Evolutionary conservation across 768 basidiomycete species (phyloP).

Genomic region (Podaxis sp.): DNA sequence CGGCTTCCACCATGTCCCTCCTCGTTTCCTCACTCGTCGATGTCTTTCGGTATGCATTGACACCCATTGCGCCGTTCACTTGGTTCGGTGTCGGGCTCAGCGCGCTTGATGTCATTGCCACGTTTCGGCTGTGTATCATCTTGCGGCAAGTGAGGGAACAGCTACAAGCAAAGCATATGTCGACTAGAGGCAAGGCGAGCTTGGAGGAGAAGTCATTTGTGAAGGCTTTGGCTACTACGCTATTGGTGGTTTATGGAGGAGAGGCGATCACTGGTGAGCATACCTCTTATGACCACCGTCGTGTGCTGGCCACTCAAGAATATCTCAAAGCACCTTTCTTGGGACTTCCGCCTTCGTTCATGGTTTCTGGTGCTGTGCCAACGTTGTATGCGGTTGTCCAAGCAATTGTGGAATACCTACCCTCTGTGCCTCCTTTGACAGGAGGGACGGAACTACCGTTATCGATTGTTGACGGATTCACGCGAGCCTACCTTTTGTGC

Average conservation of each 20-base stretch:
- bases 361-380: slow-evolving; percentile 69
- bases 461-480: slow-evolving; percentile 73
- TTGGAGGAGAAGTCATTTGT: slow-evolving; percentile 56
- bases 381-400: slow-evolving; percentile 62
- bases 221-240: slow-evolving; percentile 54
- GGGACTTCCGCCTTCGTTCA: slow-evolving; percentile 72
- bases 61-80: slow-evolving; percentile 64
- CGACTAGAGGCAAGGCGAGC: slow-evolving; percentile 33
- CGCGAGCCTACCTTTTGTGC: slow-evolving; percentile 78
- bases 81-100: slow-evolving; percentile 63
- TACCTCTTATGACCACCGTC: background rate
- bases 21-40: slow-evolving; percentile 41
- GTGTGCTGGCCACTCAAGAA: slow-evolving; percentile 3
- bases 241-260: slow-evolving; percentile 78
- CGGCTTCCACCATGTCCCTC: slow-evolving; percentile 10
- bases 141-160: slow-evolving; percentile 67
- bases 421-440: slow-evolving; percentile 50
- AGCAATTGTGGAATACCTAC: slow-evolving; percentile 60
- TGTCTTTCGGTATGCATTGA: slow-evolving; percentile 51
- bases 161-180: slow-evolving; percentile 42
- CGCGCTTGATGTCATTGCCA: slow-evolving; percentile 67
- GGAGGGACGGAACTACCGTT: slow-evolving; percentile 68
- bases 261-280: slow-evolving; percentile 64
- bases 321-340: slow-evolving; percentile 55
- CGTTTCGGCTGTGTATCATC: slow-evolving; percentile 66